Evolutionary conservation across 78 protist species (phyloP).

Genomic region (Carpediemonas membranifera): DNA sequence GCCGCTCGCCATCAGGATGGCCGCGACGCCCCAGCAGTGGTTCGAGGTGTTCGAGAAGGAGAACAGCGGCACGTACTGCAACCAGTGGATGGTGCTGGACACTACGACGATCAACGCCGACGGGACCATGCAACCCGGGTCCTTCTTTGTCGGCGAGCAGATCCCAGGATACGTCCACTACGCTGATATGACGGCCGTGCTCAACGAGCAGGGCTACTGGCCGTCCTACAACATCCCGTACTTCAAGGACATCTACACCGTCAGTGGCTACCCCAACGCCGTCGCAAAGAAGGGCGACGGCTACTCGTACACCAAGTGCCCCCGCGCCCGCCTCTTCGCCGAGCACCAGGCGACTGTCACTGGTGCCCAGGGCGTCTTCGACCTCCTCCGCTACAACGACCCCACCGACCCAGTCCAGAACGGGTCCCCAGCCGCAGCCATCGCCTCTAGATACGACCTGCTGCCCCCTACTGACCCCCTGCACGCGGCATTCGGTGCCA

Average conservation of each 20-base stretch:
- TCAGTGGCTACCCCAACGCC: constrained; percentile 48
- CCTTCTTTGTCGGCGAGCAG: constrained; percentile 60
- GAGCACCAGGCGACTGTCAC: too few relatives aligned
- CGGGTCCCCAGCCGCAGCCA: too few relatives aligned
- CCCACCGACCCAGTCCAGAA: too few relatives aligned
- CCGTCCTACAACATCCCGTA: constrained; percentile 64
- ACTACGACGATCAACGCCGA: constrained; percentile 42
- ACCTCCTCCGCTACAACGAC: too few relatives aligned
- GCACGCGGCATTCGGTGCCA: too few relatives aligned
- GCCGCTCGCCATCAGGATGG: constrained; percentile 15
- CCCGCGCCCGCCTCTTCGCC: too few relatives aligned
- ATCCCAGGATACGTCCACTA: constrained; percentile 46
- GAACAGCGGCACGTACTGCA: constrained; percentile 58
- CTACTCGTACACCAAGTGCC: too few relatives aligned
- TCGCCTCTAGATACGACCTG: too few relatives aligned
- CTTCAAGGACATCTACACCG: constrained; percentile 39
- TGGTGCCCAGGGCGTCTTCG: too few relatives aligned
- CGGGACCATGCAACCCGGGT: constrained; percentile 32
- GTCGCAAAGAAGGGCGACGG: too few relatives aligned
- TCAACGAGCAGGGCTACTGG: constrained; percentile 59
- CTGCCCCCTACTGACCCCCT: too few relatives aligned
- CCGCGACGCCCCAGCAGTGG: constrained; percentile 27
- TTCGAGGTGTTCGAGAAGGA: neutral
- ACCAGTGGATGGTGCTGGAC: constrained; percentile 60
- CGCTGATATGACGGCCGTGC: constrained; percentile 35